Evolutionary conservation across 345 rosid genomes (phyloP).

Genomic region (Clausena lansium): DNA sequence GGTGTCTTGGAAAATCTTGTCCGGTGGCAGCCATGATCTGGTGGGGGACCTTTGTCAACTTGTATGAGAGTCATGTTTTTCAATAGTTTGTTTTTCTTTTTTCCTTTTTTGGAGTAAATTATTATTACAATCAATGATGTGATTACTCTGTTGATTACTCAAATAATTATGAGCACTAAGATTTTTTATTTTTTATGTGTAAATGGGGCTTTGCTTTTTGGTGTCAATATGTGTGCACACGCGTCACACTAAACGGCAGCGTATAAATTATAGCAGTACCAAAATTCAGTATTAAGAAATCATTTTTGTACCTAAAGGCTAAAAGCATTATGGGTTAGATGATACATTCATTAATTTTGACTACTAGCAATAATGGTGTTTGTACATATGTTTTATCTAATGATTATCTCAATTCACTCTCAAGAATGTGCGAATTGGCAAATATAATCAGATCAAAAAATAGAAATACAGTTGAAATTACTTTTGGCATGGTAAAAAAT

Average conservation of each 20-base stretch:
- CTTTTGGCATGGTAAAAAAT: too few species aligned
- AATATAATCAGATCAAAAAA: too few species aligned
- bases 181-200: not conserved
- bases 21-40: constrained; percentile 25
- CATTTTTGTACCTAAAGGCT: not conserved
- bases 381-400: not conserved
- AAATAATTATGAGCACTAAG: not conserved
- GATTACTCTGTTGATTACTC: not conserved
- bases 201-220: not conserved
- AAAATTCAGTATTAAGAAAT: not conserved
- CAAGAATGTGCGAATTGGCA: too few species aligned
- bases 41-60: constrained; percentile 10
- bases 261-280: too few species aligned
- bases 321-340: too few species aligned
- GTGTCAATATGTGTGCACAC: not conserved
- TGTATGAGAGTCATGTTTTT: constrained; percentile 11
- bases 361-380: not conserved
- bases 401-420: too few species aligned
- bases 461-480: too few species aligned
- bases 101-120: not conserved
- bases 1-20: constrained; percentile 21
- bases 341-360: too few species aligned
- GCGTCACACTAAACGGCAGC: not conserved
- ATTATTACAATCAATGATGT: constrained; percentile 12
- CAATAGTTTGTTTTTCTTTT: not conserved